Percentiles rank a stretch among this genome's conserved stretches.
Evolutionary conservation across 495 filamentous ascomycete species (phyloP).

Genomic region (Talaromyces stipitatus): DNA sequence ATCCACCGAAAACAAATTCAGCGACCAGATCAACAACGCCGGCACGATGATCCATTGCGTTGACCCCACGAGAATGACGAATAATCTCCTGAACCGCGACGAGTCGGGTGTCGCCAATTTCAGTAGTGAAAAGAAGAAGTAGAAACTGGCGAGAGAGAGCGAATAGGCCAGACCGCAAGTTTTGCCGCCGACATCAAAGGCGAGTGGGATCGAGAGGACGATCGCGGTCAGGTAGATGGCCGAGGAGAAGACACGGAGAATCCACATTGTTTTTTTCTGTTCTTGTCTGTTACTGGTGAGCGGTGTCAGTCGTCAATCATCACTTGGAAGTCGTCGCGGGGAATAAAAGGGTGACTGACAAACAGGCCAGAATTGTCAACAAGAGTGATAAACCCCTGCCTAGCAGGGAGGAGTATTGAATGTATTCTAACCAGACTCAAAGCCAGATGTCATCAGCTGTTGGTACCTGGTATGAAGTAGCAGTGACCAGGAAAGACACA

Average conservation of each 20-base stretch:
- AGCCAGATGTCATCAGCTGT: neutral
- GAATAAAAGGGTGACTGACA: neutral
- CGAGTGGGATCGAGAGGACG: conserved; percentile 86
- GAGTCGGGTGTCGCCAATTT: conserved; percentile 73
- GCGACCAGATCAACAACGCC: conserved; percentile 82
- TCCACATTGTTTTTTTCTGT: conserved; percentile 46
- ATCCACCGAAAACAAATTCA: conserved; percentile 90
- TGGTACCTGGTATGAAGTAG: too few relatives aligned
- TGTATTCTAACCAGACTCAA: neutral
- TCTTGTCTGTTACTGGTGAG: neutral
- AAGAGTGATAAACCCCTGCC: conserved; percentile 2
- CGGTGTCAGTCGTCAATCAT: neutral
- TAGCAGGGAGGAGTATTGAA: conserved; percentile 1
- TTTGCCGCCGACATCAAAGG: conserved; percentile 94
- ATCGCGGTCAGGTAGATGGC: conserved; percentile 78
- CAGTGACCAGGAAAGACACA: neutral
- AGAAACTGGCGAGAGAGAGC: conserved; percentile 76
- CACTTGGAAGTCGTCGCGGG: neutral
- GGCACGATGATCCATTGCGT: conserved; percentile 81
- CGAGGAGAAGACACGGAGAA: conserved; percentile 64
- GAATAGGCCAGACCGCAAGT: conserved; percentile 91
- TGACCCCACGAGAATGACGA: conserved; percentile 56
- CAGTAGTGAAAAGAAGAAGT: conserved; percentile 76
- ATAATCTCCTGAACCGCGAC: conserved; percentile 62
- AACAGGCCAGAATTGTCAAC: neutral